Conservation (phyloP, 768 basidiomycete species). For the Suillus bovinus region DNA sequence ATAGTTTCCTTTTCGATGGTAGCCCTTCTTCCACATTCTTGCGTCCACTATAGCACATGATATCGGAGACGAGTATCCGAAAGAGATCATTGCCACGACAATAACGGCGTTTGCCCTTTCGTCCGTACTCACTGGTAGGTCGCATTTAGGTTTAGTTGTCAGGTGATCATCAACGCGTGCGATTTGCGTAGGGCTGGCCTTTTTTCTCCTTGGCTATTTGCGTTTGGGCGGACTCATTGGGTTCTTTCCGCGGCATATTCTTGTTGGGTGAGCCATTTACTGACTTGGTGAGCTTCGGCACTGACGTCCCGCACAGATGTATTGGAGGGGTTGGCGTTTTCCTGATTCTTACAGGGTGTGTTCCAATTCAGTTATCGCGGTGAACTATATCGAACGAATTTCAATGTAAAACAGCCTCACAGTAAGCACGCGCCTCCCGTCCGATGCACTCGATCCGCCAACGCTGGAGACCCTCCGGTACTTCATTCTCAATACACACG, state of each 20-base stretch:
- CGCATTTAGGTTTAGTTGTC: not conserved
- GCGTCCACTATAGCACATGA: slow-evolving; percentile 71
- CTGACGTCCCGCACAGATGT: slow-evolving; percentile 43
- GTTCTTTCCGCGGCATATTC: slow-evolving; percentile 95
- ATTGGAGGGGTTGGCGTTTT: slow-evolving; percentile 98
- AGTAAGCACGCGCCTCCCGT: slow-evolving; percentile 80
- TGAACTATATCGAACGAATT: not conserved
- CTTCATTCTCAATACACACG: slow-evolving; percentile 64
- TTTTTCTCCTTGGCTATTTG: slow-evolving; percentile 84
- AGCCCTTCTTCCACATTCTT: slow-evolving; percentile 97
- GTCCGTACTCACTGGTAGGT: slow-evolving; percentile 79
- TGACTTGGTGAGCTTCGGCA: slow-evolving; percentile 1
- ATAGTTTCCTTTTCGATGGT: slow-evolving; percentile 7
- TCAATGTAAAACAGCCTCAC: slow-evolving; percentile 54
- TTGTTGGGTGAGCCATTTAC: slow-evolving; percentile 71
- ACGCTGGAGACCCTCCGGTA: slow-evolving; percentile 63
- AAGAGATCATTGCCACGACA: slow-evolving; percentile 86
- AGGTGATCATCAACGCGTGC: slow-evolving; percentile 1
- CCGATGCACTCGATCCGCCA: slow-evolving; percentile 68
- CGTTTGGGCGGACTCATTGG: slow-evolving; percentile 85
- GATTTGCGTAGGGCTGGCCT: slow-evolving; percentile 47
- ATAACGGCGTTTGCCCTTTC: slow-evolving; percentile 87
- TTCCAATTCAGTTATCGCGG: slow-evolving; percentile 6
- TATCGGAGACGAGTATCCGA: slow-evolving; percentile 68
- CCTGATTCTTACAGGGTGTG: slow-evolving; percentile 84